Evolutionary conservation across 805 yeast genomes (phyloP).

Genomic region (Metschnikowia proteae): DNA sequence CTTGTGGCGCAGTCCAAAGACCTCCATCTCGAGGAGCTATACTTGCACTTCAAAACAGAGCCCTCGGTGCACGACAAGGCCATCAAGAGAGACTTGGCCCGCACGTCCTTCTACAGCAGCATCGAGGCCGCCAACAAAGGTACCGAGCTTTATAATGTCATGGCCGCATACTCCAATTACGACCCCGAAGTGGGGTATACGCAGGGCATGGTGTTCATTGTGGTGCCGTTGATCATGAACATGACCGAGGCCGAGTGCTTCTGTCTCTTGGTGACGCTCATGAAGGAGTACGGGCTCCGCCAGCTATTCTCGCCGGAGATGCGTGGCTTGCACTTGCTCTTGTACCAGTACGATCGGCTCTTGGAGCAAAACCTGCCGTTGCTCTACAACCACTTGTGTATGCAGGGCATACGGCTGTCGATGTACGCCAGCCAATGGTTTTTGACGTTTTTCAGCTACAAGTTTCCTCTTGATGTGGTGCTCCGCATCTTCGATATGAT

Average conservation of each 20-base stretch:
- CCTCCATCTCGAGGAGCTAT: constrained; percentile 56
- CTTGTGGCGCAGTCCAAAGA: constrained; percentile 76
- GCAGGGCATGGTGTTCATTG: constrained; percentile 95
- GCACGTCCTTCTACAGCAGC: constrained; percentile 77
- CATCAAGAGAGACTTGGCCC: constrained; percentile 74
- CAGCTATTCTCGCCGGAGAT: constrained; percentile 79
- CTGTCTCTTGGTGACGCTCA: constrained; percentile 70
- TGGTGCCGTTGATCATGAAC: constrained; percentile 79
- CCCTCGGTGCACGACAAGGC: constrained; percentile 65
- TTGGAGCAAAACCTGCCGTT: constrained; percentile 73
- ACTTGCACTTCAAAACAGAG: constrained; percentile 45
- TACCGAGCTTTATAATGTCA: constrained; percentile 65
- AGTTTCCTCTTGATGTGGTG: constrained; percentile 87
- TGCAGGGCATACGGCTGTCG: constrained; percentile 85
- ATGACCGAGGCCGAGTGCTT: constrained; percentile 83
- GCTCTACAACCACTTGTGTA: constrained; percentile 67
- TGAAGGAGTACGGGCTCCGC: constrained; percentile 82
- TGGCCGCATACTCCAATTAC: constrained; percentile 78
- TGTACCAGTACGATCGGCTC: constrained; percentile 88
- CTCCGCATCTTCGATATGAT: constrained; percentile 83
- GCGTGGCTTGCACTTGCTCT: constrained; percentile 84
- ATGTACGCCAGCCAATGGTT: constrained; percentile 99
- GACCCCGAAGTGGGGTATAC: constrained; percentile 96
- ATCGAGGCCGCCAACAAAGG: constrained; percentile 52
- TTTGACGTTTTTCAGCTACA: constrained; percentile 89